These are phyloP conservation scores for Colletotrichum orbiculare DNA, from an alignment of 2,329 filamentous ascomycete species.

Conservation along the genomic window DNA sequence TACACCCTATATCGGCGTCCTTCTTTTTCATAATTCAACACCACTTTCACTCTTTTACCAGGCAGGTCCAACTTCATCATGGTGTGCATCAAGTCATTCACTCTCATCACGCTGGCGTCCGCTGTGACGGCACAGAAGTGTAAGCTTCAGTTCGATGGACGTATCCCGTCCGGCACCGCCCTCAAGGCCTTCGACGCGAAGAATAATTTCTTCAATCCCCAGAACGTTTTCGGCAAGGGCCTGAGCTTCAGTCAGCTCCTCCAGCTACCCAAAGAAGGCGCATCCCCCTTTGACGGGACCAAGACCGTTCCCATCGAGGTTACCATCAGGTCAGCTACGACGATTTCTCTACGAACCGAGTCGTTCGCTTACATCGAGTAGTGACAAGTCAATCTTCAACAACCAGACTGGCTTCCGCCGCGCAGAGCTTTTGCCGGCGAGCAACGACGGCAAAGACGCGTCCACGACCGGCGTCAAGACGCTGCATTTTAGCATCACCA, in stretches of 20 bases:
- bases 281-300: conserved; percentile 54
- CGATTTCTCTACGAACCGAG: background rate
- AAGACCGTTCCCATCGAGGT: conserved; percentile 60
- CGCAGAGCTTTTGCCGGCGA: conserved; percentile 63
- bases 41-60: conserved; percentile 23
- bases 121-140: conserved; percentile 38
- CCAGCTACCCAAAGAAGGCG: conserved; percentile 53
- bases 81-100: conserved; percentile 17
- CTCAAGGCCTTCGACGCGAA: conserved; percentile 56
- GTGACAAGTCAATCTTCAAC: conserved; percentile 70
- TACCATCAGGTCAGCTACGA: conserved; percentile 51
- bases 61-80: conserved; percentile 33
- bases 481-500: conserved; percentile 69
- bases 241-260: conserved; percentile 63
- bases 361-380: conserved; percentile 29
- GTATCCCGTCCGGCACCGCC: conserved; percentile 52
- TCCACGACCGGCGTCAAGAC: conserved; percentile 67
- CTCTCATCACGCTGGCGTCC: conserved; percentile 23
- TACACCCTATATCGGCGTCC: background rate
- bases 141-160: conserved; percentile 58
- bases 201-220: conserved; percentile 59
- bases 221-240: conserved; percentile 63
- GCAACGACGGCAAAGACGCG: conserved; percentile 61
- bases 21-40: conserved; percentile 2
- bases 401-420: conserved; percentile 70